These are phyloP conservation scores for Alternaria panax DNA, from an alignment of 2,329 filamentous ascomycete genomes.

Conservation along the genomic window DNA sequence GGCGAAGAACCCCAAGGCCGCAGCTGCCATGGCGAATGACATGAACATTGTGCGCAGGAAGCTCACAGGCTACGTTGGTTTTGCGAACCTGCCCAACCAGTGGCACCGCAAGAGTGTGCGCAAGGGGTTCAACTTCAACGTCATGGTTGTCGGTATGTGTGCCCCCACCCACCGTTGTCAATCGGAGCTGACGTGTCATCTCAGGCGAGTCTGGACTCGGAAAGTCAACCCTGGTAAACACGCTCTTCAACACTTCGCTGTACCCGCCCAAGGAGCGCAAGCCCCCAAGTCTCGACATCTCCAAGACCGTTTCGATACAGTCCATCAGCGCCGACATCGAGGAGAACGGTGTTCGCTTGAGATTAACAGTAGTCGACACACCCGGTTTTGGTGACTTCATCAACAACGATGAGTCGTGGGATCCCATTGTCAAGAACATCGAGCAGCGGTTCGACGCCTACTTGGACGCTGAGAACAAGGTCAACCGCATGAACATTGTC, in stretches of 20 bases:
- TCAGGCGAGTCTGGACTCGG: conserved; percentile 97
- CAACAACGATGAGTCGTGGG: conserved; percentile 99
- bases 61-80: conserved; percentile 97
- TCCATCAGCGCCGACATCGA: conserved; percentile 75
- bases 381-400: conserved; percentile 99
- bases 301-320: conserved; percentile 73
- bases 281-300: conserved; percentile 94
- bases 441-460: conserved; percentile 99
- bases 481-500: conserved; percentile 99
- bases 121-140: conserved; percentile 99
- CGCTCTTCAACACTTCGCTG: conserved; percentile 98
- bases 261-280: conserved; percentile 99
- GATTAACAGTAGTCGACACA: conserved; percentile 95
- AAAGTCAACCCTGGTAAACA: conserved; percentile 99
- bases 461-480: conserved; percentile 99
- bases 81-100: conserved; percentile 98
- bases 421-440: conserved; percentile 99
- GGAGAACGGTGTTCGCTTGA: conserved; percentile 95
- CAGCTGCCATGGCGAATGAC: conserved; percentile 58
- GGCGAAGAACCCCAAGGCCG: conserved; percentile 69
- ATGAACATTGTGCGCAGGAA: conserved; percentile 98
- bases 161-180: neutral
- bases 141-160: conserved; percentile 98
- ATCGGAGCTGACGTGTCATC: conserved; percentile 22
- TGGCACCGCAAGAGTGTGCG: conserved; percentile 99